A percentile compares a stretch with the other conserved stretches of the same genome.
These are phyloP conservation scores for Ilex asprella DNA, from an alignment of 257 asterid species.

Conservation along the genomic window DNA sequence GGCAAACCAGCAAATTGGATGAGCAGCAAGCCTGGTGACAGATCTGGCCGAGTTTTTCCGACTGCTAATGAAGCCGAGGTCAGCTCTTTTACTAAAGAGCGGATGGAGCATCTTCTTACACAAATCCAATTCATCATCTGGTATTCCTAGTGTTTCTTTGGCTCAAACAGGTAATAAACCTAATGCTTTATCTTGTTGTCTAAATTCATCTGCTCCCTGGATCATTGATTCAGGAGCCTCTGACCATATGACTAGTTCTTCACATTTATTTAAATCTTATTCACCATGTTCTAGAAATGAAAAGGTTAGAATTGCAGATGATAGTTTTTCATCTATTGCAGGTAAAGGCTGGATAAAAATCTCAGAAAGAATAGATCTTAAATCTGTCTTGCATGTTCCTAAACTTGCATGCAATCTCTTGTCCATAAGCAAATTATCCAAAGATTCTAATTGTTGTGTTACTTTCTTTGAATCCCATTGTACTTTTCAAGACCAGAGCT, in stretches of 20 bases:
- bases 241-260: no score
- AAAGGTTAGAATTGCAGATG: no score
- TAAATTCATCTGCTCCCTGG: no score
- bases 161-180: neutral
- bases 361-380: no score
- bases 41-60: neutral
- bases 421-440: neutral
- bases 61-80: no score
- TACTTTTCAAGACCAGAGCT: neutral
- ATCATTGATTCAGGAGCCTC: no score
- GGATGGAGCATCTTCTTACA: no score
- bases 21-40: neutral
- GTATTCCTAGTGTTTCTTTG: conserved; percentile 4
- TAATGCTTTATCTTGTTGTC: no score
- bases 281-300: neutral
- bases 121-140: neutral
- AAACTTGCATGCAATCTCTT: conserved; percentile 2
- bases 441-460: conserved; percentile 2
- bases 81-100: no score
- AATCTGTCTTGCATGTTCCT: no score
- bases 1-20: conserved; percentile 5
- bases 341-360: no score
- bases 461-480: neutral
- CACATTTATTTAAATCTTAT: neutral
- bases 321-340: no score